phyloP scores from a whole-genome alignment of 1,139 yeast species.

The Geotrichum cucujoidarum region DNA sequence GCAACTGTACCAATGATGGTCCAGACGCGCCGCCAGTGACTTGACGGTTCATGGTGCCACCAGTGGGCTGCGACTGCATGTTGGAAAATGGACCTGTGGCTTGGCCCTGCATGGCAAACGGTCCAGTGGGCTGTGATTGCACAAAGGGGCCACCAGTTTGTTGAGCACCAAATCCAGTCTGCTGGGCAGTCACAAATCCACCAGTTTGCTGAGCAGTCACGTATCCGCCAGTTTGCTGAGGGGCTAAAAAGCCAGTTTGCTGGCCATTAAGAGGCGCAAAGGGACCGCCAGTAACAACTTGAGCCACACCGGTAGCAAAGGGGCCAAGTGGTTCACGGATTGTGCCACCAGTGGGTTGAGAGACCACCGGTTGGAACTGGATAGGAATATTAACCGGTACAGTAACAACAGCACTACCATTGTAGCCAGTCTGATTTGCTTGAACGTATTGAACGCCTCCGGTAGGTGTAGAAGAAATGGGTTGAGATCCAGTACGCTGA shows the following conservation, averaged over 20 bases:
- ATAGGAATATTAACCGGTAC: constrained; percentile 20
- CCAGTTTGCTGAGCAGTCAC: constrained; percentile 11
- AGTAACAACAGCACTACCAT: constrained; percentile 13
- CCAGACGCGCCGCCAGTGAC: constrained; percentile 7
- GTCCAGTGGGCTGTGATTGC: constrained; percentile 8
- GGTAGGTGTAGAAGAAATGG: constrained; percentile 6
- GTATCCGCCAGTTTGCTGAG: constrained; percentile 7
- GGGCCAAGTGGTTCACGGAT: constrained; percentile 34
- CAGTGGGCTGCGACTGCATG: constrained; percentile 13
- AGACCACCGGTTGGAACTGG: constrained; percentile 15
- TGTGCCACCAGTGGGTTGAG: constrained; percentile 35
- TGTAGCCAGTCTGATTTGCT: constrained; percentile 35
- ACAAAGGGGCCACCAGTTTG: constrained; percentile 16
- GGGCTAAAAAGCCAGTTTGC: constrained; percentile 12
- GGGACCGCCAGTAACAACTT: constrained; percentile 22
- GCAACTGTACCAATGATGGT: constrained; percentile 15
- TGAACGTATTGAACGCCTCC: constrained; percentile 8
- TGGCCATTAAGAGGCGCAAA: constrained; percentile 12
- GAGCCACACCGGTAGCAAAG: constrained; percentile 37
- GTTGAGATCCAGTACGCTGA: constrained; percentile 15
- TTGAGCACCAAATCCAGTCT: constrained; percentile 7
- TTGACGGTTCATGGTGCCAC: constrained; percentile 14
- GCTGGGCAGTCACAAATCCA: constrained; percentile 9
- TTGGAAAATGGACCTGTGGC: constrained; percentile 16
- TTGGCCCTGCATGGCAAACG: constrained; percentile 14